Base-by-base conservation (phyloP, 2,329 filamentous ascomycete species). In the Pseudopyrenochaeta lycopersici region DNA sequence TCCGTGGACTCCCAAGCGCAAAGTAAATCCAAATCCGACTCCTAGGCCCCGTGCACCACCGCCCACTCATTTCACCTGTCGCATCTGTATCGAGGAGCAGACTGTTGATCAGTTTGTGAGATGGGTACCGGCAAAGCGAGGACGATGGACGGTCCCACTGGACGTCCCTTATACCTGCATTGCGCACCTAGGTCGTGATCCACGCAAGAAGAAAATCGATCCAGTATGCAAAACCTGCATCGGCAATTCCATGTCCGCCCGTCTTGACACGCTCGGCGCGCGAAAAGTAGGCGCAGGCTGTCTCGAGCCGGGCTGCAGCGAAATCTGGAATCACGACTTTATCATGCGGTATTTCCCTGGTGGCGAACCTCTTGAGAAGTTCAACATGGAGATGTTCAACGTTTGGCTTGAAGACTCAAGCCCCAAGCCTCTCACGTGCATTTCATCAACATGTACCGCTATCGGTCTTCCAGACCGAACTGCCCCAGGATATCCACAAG, bases 151-250 rank as follows among this genome's bases (percentile, higher is more conserved):
- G 14, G 5, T 2, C 7, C 1, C 23, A 1, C 12, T 46, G 1
- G 61, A 68, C 20, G 51, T 62, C 14, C 70, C 68, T 4, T n/a
- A 10, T 2, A 4, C 17, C 30, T 71, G 68, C 44, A 62, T 71
- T 7, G 18, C 36, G 1, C 70, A 72, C 41, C 62, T 72, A 0
- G 54, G 56, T 2, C 62, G 58, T 3, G 57, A 58, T 30, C 67
- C 70, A 1, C 49, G 54, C 7, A 54, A 40, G n/a, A 63, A 62
- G 31, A 59, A 61, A 17, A 40, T 53, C 30, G 58, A 68, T 2
- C 68, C 70, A 1, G 65, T 72, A 1, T 72, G 70, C 52, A 68
- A 64, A 17, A 32, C 57, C 7, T 72, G 70, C 48, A 65, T 72
- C 11, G 62, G 66, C 1, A 39, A 39, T 3, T 40, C 51, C 49